phyloP scores from a whole-genome alignment of 2,329 filamentous ascomycete genomes.

The Botrytis aclada region DNA sequence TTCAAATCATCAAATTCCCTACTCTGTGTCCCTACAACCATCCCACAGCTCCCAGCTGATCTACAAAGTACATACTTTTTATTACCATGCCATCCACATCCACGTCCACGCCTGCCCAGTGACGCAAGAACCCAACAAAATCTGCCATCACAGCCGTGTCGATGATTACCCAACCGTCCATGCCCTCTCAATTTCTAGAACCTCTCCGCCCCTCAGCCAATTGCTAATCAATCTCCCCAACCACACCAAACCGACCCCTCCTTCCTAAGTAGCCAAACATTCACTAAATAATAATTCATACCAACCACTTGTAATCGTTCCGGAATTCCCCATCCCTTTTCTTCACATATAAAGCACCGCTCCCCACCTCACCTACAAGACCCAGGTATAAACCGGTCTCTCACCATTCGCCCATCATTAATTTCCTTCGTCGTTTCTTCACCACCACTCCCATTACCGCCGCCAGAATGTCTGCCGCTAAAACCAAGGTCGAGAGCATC shows the following conservation, averaged over 20 bases:
- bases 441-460: slow-evolving; percentile 53
- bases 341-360: slow-evolving; percentile 6
- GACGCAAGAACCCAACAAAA: background rate
- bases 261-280: background rate
- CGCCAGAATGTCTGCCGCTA: slow-evolving; percentile 76
- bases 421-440: slow-evolving; percentile 72
- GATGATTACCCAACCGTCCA: background rate
- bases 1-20: background rate
- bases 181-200: background rate
- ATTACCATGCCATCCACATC: no score
- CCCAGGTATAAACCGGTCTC: slow-evolving; percentile 12
- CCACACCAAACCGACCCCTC: background rate
- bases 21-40: no score
- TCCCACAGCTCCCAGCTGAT: background rate
- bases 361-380: slow-evolving; percentile 14
- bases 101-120: background rate
- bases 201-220: background rate
- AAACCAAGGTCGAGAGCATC: slow-evolving; percentile 77
- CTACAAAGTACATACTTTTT: no score
- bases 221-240: background rate
- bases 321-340: background rate
- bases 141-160: background rate
- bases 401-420: slow-evolving; percentile 46
- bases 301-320: background rate
- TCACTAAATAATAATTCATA: background rate